Base-by-base conservation (phyloP, 2,329 filamentous ascomycete species). In the Aureobasidium sp. region DNA sequence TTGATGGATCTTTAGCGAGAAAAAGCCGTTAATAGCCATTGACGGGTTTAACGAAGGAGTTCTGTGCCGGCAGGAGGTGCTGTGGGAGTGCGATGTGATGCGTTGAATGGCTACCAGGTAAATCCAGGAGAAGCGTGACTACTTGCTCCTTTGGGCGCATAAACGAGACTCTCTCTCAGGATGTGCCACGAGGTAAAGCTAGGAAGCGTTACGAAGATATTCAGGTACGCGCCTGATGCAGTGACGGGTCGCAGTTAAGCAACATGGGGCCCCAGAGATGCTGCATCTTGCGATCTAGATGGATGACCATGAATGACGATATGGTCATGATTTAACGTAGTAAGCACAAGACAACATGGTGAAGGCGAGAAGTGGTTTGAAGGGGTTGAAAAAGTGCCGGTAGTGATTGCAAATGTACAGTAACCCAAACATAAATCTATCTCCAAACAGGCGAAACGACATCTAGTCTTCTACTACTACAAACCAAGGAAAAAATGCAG, bases 181-280 rank as follows among this genome's bases (percentile, higher is more conserved):
- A 9, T 15, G 27, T 21, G 47, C 16, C 5, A 25, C 32, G 32
- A 50, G 47, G n/a, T n/a, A 34, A 27, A 3, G n/a, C 49, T 29
- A 39, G 5, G 39, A 15, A 27, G 49, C 49, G 49, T 52, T 39
- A 29, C 9, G 25, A 52, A 52, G 34, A 52, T 39, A 29, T 10
- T 52, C 34, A 52, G 49, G 49, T 52, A 52, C 49, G 37, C 8
- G 10, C 27, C 29, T 11, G 36, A 54, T 42, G 11, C 37, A 54
- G 52, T 16, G 7, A 41, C 32, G 4, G 25, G n/a, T 34, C 16
- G 32, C 16, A 50, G n/a, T 29, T 32, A 21, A 42, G 52, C 29
- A 34, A 42, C 37, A 27, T 54, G 52, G 52, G 52, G 52, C 37
- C 52, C 52, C 52, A 54, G 16, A 54, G 52, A 53, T 53, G 37